Conservation (phyloP, 495 filamentous ascomycete genomes). For the Talaromyces wortmannii region DNA sequence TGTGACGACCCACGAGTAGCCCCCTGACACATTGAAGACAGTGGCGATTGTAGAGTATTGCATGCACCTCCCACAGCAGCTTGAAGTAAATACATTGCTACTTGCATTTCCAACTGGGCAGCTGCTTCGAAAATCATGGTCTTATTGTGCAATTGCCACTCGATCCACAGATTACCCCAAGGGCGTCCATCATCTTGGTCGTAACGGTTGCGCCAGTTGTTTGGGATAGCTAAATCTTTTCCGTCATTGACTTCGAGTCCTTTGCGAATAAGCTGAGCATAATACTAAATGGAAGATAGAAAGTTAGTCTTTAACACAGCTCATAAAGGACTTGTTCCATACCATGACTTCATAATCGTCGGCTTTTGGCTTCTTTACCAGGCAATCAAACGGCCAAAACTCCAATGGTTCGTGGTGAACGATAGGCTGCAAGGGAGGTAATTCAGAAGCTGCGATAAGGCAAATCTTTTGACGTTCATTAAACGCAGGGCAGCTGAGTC, state of each 20-base stretch:
- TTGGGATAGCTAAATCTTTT: slow-evolving; percentile 6
- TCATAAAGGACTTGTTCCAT: background rate
- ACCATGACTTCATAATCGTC: slow-evolving; percentile 22
- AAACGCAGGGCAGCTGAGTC: slow-evolving; percentile 58
- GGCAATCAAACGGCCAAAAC: slow-evolving; percentile 28
- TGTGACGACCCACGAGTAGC: background rate
- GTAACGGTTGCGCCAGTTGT: slow-evolving; percentile 11
- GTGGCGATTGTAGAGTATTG: background rate
- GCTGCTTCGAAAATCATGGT: slow-evolving; percentile 14
- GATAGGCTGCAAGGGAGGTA: background rate
- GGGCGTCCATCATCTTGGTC: slow-evolving; percentile 11
- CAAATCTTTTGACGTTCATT: slow-evolving; percentile 46
- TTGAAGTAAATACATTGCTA: background rate
- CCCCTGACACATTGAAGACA: background rate
- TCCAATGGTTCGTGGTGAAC: background rate
- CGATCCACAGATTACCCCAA: slow-evolving; percentile 22
- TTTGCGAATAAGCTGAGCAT: slow-evolving; percentile 20
- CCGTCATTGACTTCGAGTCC: slow-evolving; percentile 7
- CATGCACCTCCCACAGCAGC: background rate
- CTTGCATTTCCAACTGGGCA: slow-evolving; percentile 12
- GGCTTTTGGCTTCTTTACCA: slow-evolving; percentile 20
- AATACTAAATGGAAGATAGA: slow-evolving; percentile 13
- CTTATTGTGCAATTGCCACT: slow-evolving; percentile 16
- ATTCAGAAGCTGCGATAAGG: slow-evolving; percentile 1
- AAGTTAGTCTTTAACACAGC: background rate